phyloP scores from a whole-genome alignment of 139 green algal species.

The Picochlorum sp. region DNA sequence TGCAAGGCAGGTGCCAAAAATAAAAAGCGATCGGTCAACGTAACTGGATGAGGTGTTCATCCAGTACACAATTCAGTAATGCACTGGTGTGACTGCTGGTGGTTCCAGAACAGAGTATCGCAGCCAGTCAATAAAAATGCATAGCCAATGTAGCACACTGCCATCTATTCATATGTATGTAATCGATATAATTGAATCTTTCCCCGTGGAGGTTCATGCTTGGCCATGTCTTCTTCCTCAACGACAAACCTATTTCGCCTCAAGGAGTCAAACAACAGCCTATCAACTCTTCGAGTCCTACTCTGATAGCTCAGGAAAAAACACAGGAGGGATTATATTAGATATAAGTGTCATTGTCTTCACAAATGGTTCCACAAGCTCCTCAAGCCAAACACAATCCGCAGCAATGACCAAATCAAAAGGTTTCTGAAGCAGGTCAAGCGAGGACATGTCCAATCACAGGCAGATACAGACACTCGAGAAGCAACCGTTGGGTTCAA shows the following conservation, averaged over 20 bases:
- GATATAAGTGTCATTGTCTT: background rate
- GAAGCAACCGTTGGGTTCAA: slow-evolving; percentile 3
- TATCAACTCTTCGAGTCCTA: slow-evolving; percentile 12
- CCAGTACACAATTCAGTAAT: too few relatives aligned
- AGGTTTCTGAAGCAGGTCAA: background rate
- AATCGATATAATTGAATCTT: slow-evolving; percentile 20
- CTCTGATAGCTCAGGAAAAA: slow-evolving; percentile 22
- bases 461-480: background rate
- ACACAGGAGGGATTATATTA: background rate
- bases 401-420: slow-evolving; percentile 16
- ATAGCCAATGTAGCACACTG: background rate
- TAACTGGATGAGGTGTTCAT: too few relatives aligned
- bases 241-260: background rate
- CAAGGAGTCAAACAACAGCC: slow-evolving; percentile 14
- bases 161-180: background rate
- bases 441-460: background rate
- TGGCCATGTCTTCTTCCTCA: background rate
- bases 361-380: slow-evolving; percentile 19
- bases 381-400: slow-evolving; percentile 24
- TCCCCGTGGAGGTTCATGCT: slow-evolving; percentile 1
- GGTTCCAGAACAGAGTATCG: slow-evolving; percentile 74
- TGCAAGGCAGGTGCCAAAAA: too few relatives aligned
- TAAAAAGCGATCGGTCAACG: too few relatives aligned
- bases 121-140: slow-evolving; percentile 12
- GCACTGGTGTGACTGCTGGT: slow-evolving; percentile 58